Evolutionary conservation across 345 rosid species (phyloP).

Genomic region (Brassica nigra): DNA sequence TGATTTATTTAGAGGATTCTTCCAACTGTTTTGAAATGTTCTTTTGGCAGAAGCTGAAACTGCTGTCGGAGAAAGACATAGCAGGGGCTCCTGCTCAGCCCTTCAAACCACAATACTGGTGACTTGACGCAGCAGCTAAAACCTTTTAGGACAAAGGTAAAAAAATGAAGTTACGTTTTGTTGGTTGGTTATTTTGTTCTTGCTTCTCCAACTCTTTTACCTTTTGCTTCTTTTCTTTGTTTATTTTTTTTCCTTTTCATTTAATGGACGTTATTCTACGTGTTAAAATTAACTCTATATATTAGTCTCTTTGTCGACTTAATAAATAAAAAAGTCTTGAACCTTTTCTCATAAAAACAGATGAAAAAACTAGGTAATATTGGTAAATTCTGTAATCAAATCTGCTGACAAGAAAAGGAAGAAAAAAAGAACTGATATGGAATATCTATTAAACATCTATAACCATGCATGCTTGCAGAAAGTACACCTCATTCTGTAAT

Average conservation of each 20-base stretch:
- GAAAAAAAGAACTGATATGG: too few species aligned
- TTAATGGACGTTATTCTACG: not conserved
- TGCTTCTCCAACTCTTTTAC: not conserved
- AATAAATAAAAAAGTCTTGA: not conserved
- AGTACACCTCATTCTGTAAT: too few species aligned
- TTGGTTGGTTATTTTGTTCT: not conserved
- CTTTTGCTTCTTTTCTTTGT: slow-evolving; percentile 6
- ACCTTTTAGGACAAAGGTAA: not conserved
- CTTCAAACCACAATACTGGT: slow-evolving; percentile 42
- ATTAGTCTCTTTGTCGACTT: not conserved
- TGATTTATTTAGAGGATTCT: not conserved
- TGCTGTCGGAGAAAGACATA: slow-evolving; percentile 49
- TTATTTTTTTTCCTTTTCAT: not conserved
- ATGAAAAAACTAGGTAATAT: not conserved
- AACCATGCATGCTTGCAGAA: not conserved
- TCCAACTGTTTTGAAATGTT: not conserved
- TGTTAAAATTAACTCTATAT: not conserved
- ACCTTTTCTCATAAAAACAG: not conserved
- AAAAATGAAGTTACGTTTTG: not conserved
- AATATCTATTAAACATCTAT: too few species aligned
- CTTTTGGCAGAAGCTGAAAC: slow-evolving; percentile 64
- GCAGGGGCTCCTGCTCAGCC: slow-evolving; percentile 36
- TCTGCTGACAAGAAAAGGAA: not conserved
- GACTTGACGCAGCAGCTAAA: not conserved
- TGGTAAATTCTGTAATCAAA: too few species aligned